Evolutionary conservation across 2,329 filamentous ascomycete species (phyloP), one percentile per base, ranked within the genome.

Genomic region (Aotearoamyces nothofagi): DNA sequence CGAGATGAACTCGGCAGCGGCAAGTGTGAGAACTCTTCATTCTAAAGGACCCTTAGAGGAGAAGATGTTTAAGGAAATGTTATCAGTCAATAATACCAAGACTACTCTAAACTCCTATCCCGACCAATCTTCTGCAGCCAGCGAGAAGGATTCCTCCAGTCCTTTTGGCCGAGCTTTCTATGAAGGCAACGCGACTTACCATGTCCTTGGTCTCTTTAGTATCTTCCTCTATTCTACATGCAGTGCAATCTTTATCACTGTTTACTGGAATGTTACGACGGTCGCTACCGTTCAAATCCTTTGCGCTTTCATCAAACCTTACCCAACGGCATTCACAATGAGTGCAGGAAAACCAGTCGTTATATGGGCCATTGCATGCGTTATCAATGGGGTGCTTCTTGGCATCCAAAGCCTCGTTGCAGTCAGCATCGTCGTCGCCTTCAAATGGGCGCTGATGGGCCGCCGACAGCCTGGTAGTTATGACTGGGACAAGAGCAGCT

Each of bases 91-190:
- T 22, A 22, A 22, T 8, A 22, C 19, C n/a, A 8, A 22, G 8
- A 22, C 19, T 8, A 22, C n/a, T 8, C 15, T 15, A 9, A 11
- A 24, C 22, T 24, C 22, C 4, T 23, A 9, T 11, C 5, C 5
- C 22, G 9, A 24, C 22, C 15, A 27, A 16, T 22, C 28, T n/a
- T 24, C 29, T 14, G 12, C 19, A 12, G 15, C 27, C 7, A 17
- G 14, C 24, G 22, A 40, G n/a, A 30, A 38, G 17, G 37, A 39
- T 12, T 37, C 49, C 5, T 54, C 54, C 3, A 52, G 44, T 17
- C 64, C 66, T 1, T 70, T 71, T 36, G 65, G 65, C 16, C 56
- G 63, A 7, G 65, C 66, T 2, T 69, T 69, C 44, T 69, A 69
- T 46, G 50, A 59, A 25, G 52, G 54, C 11, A 46, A 59, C 26